These are phyloP conservation scores for Aureobasidium vineae DNA, from an alignment of 2,329 filamentous ascomycete species.

Conservation along the genomic window DNA sequence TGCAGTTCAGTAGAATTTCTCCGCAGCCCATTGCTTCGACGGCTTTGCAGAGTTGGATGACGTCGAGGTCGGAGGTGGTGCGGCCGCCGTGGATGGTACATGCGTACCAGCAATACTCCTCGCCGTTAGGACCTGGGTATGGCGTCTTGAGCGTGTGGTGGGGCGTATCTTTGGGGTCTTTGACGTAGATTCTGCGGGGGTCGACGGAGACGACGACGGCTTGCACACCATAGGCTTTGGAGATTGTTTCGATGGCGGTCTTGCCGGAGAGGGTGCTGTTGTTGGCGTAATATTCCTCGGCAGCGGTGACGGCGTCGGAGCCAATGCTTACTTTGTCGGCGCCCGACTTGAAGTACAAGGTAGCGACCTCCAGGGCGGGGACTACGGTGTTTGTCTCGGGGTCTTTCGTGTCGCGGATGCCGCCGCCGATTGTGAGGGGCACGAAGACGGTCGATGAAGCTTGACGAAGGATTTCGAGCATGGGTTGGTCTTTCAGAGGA, in stretches of 20 bases:
- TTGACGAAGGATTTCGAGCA: conserved; percentile 87
- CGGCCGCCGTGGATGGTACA: conserved; percentile 96
- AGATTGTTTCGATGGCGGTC: conserved; percentile 95
- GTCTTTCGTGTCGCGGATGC: conserved; percentile 90
- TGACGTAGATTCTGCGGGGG: conserved; percentile 85
- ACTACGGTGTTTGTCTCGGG: conserved; percentile 74
- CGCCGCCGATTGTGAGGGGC: conserved; percentile 90
- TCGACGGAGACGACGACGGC: conserved; percentile 96
- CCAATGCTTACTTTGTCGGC: conserved; percentile 98
- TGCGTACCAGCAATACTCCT: conserved; percentile 90
- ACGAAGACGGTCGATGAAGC: conserved; percentile 94
- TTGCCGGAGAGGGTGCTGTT: conserved; percentile 69
- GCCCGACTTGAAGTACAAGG: conserved; percentile 94
- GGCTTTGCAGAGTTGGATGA: conserved; percentile 79
- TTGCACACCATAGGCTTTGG: conserved; percentile 88
- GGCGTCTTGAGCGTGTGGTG: conserved; percentile 73
- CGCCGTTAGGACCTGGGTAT: conserved; percentile 69
- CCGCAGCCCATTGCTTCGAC: conserved; percentile 96
- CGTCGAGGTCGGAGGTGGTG: conserved; percentile 91
- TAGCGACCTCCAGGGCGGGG: conserved; percentile 89
- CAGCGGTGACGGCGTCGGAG: conserved; percentile 87
- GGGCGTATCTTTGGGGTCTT: conserved; percentile 63
- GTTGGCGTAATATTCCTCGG: conserved; percentile 80
- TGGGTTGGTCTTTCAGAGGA: conserved; percentile 85
- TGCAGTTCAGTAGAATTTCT: conserved; percentile 95